Evolutionary conservation across 768 basidiomycete species (phyloP), one percentile per base, ranked within the genome.

Genomic region (Suillus paluster): DNA sequence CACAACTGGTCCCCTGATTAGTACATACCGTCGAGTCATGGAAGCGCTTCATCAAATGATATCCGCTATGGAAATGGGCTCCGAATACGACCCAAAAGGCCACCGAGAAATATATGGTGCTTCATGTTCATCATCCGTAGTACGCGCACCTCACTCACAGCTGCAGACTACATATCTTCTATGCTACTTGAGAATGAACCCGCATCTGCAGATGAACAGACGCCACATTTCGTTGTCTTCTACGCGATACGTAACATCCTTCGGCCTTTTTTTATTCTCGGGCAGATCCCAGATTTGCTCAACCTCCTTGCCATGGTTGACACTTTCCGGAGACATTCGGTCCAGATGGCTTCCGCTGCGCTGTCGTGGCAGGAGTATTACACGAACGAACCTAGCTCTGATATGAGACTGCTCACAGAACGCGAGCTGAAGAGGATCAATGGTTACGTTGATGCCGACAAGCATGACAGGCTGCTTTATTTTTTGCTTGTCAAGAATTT

Each of bases 201-300:
- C 5, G n/a, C 25, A 14, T 30, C 19, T 30, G 30, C 14, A 25
- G 25, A 27, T 9, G 21, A 12, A 7, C 33, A 54, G n/a, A 2
- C 50, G 39, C 67, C 67, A 1, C 71, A 71, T 5, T 42, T 54
- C 4, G 39, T 74, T 53, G 33, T 73, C 27, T 68, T 74, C 59
- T 74, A 74, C 50, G 60, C 61, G 6, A 70, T 62, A 5, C 73
- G 70, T 52, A 74, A 74, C 59, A 73, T 74, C 33, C 67, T 76
- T 12, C 64, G 21, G 0, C 73, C 74, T 4, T 56, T 60, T n/a
- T 71, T 74, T 50, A 68, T 74, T 14, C 7, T 74, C 12, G 74
- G 73, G 5, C 73, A 74, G 56, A 68, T 74, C 19, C 71, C 74
- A 5, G 74, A 73, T 38, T 38, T 75, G 42, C 66, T 75, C 27